phyloP scores from a whole-genome alignment of 1,284 basidiomycete genomes.

The Trametes versicolor region DNA sequence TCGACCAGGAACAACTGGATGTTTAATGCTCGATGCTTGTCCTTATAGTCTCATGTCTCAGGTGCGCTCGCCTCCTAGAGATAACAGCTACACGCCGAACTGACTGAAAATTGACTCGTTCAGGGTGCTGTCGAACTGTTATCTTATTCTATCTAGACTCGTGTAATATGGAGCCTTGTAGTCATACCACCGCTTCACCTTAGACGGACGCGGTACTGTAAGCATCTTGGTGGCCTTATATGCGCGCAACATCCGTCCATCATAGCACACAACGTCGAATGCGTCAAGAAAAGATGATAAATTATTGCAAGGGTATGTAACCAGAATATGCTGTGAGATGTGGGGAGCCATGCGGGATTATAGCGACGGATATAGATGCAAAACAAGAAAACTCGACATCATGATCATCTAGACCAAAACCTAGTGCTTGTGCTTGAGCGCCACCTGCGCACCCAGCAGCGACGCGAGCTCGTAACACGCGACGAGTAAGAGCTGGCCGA shows the following conservation, averaged over 20 bases:
- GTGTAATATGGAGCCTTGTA: constrained; percentile 15
- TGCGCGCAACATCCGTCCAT: too few relatives aligned
- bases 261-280: neutral
- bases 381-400: neutral
- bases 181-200: neutral
- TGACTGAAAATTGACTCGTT: neutral
- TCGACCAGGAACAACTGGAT: constrained; percentile 28
- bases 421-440: constrained; percentile 31
- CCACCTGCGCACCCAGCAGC: constrained; percentile 47
- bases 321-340: constrained; percentile 1
- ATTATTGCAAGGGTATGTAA: constrained; percentile 28
- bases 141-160: constrained; percentile 24
- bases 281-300: constrained; percentile 20
- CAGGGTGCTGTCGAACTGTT: constrained; percentile 7
- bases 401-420: neutral
- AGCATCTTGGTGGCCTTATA: neutral
- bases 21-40: neutral
- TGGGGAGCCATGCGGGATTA: constrained; percentile 1
- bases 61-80: neutral
- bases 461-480: constrained; percentile 75
- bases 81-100: neutral
- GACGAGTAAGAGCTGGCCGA: constrained; percentile 89
- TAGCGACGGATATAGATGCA: neutral
- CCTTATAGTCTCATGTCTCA: neutral
- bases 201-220: neutral